These are phyloP conservation scores for Blastobotrys parvus DNA, from an alignment of 805 yeast species.

Conservation along the genomic window DNA sequence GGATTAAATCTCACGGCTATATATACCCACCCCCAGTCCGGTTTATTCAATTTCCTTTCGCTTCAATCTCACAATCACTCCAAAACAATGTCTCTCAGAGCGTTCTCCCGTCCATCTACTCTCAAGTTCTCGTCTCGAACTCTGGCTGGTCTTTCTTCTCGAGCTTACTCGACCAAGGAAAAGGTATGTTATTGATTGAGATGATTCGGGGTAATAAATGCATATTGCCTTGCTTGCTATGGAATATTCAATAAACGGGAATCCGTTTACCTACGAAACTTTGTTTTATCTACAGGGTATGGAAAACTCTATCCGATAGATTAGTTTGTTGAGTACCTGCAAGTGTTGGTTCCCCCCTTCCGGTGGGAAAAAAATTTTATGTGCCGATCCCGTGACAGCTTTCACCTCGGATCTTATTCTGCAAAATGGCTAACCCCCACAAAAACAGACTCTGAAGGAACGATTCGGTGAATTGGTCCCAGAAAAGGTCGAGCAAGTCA, in stretches of 20 bases:
- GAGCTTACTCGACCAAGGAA: slow-evolving; percentile 19
- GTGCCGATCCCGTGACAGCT: too few species aligned
- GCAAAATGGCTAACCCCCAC: not conserved
- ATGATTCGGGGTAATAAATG: not conserved
- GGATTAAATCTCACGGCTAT: too few species aligned
- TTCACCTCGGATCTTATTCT: not conserved
- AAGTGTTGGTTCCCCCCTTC: too few species aligned
- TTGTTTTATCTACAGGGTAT: not conserved
- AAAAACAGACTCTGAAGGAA: slow-evolving; percentile 72
- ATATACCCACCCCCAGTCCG: too few species aligned
- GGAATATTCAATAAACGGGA: not conserved
- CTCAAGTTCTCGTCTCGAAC: slow-evolving; percentile 14
- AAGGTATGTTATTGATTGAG: slow-evolving; percentile 13
- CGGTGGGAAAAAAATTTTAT: too few species aligned
- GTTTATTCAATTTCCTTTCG: not conserved
- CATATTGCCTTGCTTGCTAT: not conserved
- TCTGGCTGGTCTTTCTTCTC: slow-evolving; percentile 10
- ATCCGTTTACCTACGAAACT: not conserved
- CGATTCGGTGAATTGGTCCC: slow-evolving; percentile 90
- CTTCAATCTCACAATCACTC: too few species aligned
- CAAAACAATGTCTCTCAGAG: slow-evolving; percentile 4
- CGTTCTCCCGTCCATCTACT: slow-evolving; percentile 2
- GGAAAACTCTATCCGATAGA: too few species aligned
- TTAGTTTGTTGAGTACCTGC: too few species aligned
- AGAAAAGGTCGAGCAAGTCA: slow-evolving; percentile 84